Conservation (phyloP, 1,139 yeast genomes). For the Kodamaea plutei region DNA sequence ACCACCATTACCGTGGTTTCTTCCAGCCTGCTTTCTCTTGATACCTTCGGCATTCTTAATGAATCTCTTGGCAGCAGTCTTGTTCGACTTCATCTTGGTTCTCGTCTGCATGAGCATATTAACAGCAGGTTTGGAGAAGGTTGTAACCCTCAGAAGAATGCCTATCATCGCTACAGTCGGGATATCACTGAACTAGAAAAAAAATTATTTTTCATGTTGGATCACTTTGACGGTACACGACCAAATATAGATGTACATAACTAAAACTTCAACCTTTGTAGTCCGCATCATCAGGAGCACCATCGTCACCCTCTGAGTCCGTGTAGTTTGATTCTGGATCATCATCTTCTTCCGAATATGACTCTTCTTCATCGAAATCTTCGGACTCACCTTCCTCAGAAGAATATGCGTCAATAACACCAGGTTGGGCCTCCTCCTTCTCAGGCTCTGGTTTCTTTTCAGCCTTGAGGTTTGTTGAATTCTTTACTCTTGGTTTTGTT, state of each 20-base stretch:
- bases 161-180: slow-evolving; percentile 3
- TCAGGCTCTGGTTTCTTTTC: neutral
- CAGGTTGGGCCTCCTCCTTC: neutral
- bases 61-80: slow-evolving; percentile 55
- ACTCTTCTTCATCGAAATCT: neutral
- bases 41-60: slow-evolving; percentile 36
- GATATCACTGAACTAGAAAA: no score
- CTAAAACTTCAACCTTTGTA: neutral
- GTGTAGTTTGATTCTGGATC: slow-evolving; percentile 1
- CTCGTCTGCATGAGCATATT: slow-evolving; percentile 38
- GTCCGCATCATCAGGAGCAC: slow-evolving; percentile 1
- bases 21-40: slow-evolving; percentile 72
- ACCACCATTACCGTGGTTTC: slow-evolving; percentile 92
- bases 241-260: no score
- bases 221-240: neutral
- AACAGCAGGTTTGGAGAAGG: slow-evolving; percentile 6
- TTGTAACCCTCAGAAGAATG: no score
- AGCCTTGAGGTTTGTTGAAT: no score
- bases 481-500: neutral
- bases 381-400: neutral
- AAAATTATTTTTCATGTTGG: neutral
- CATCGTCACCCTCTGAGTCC: neutral
- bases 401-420: neutral
- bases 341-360: neutral
- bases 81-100: slow-evolving; percentile 58